Evolutionary conservation across 75 land plant species (phyloP).

Genomic region (Pinus tabuliformis): DNA sequence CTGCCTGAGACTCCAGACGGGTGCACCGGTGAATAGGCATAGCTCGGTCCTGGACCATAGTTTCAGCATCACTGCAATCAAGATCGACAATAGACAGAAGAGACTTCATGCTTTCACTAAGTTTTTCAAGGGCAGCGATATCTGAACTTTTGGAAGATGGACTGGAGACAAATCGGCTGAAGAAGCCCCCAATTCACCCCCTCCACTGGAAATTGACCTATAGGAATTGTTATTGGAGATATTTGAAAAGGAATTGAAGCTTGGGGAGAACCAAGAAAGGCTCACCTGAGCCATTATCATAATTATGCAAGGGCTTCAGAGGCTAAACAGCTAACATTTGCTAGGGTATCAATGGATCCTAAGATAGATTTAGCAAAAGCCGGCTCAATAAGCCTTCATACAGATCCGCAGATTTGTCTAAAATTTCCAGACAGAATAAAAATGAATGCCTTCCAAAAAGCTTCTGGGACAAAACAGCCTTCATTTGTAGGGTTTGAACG

Average conservation of each 20-base stretch:
- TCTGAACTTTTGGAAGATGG: slow-evolving; percentile 20
- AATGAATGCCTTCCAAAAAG: not conserved
- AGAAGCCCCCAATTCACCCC: slow-evolving; percentile 8
- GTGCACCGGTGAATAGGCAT: no score
- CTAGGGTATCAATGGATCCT: not conserved
- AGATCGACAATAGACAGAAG: slow-evolving; percentile 31
- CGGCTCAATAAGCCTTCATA: not conserved
- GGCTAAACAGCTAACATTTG: not conserved
- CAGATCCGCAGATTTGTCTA: not conserved
- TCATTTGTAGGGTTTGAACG: not conserved
- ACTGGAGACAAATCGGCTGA: not conserved
- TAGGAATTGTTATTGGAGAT: slow-evolving; percentile 28
- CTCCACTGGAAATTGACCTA: slow-evolving; percentile 3
- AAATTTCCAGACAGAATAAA: not conserved
- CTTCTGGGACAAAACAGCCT: not conserved
- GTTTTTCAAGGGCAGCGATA: slow-evolving; percentile 31
- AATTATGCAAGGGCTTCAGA: not conserved
- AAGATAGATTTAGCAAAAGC: not conserved
- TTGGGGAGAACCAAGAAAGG: slow-evolving; percentile 5
- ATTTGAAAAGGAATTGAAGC: slow-evolving; percentile 44
- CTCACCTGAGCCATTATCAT: not conserved
- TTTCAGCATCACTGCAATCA: slow-evolving; percentile 61
- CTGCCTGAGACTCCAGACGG: slow-evolving; percentile 3
- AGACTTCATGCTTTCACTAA: slow-evolving; percentile 51
- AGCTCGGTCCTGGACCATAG: slow-evolving; percentile 13